Evolutionary conservation across 208 protist species (phyloP).

Genomic region (Leishmania braziliensis): DNA sequence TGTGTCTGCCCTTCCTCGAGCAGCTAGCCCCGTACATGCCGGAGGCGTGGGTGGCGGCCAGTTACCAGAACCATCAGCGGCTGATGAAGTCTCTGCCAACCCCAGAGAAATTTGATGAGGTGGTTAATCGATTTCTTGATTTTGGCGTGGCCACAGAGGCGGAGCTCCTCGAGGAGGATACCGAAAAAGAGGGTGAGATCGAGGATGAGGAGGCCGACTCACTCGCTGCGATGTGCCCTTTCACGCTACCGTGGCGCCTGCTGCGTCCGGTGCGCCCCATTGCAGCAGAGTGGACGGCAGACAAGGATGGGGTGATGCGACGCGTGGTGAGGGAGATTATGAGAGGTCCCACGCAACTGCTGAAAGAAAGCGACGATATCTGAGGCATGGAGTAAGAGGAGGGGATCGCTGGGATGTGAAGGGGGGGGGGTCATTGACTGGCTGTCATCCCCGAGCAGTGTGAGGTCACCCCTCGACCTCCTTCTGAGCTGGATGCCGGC

Average conservation of each 20-base stretch:
- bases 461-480: neutral
- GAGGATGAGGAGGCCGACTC: constrained; percentile 6
- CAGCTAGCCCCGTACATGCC: constrained; percentile 49
- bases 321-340: constrained; percentile 29
- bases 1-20: constrained; percentile 55
- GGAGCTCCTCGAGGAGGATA: constrained; percentile 8
- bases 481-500: neutral
- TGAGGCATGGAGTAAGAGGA: neutral
- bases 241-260: constrained; percentile 25
- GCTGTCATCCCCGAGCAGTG: neutral
- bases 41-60: constrained; percentile 35
- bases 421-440: neutral
- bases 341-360: constrained; percentile 12
- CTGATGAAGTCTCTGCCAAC: constrained; percentile 26
- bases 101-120: constrained; percentile 40
- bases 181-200: neutral
- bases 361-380: constrained; percentile 12
- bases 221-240: neutral
- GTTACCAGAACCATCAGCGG: constrained; percentile 41
- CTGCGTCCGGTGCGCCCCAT: constrained; percentile 24
- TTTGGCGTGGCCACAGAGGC: constrained; percentile 26
- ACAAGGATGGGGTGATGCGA: constrained; percentile 27
- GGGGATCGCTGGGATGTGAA: neutral
- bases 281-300: constrained; percentile 18
- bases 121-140: constrained; percentile 34